A percentile compares a stretch with the other conserved stretches of the same genome.
phyloP scores from a whole-genome alignment of 2,329 filamentous ascomycete species.

The Bipolaris bicolor region DNA sequence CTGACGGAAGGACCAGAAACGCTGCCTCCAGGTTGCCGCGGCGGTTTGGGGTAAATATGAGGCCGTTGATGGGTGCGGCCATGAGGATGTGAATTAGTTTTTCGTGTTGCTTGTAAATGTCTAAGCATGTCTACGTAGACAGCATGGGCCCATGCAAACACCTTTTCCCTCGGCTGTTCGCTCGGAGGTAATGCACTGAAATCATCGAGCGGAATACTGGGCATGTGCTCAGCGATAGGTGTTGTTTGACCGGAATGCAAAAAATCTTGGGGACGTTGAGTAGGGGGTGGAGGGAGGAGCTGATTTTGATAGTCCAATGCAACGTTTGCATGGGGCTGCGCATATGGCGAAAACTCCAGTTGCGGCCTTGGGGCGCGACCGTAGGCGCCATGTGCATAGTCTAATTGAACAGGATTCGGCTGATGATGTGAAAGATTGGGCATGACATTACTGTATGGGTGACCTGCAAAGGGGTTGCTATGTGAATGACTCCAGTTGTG shows the following conservation, averaged over 20 bases:
- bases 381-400: conserved; percentile 33
- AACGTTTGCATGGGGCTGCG: conserved; percentile 31
- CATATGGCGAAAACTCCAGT: conserved; percentile 36
- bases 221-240: conserved; percentile 31
- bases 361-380: conserved; percentile 29
- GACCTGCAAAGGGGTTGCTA: conserved; percentile 35
- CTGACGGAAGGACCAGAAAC: conserved; percentile 48
- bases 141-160: conserved; percentile 55
- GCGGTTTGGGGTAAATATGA: conserved; percentile 67
- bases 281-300: conserved; percentile 24
- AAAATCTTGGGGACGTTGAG: conserved; percentile 35
- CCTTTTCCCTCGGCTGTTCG: conserved; percentile 52
- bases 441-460: conserved; percentile 35
- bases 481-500: conserved; percentile 43
- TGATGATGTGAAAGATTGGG: conserved; percentile 36
- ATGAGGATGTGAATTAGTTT: conserved; percentile 48
- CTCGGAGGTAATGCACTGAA: conserved; percentile 52
- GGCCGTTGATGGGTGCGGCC: conserved; percentile 57
- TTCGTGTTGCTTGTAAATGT: conserved; percentile 55
- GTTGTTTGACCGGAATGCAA: conserved; percentile 41
- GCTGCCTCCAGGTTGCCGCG: conserved; percentile 61
- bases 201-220: conserved; percentile 39
- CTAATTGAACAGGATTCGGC: conserved; percentile 33
- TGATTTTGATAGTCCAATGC: conserved; percentile 39
- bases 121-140: conserved; percentile 58